Conservation (phyloP, 208 protist species). For the Trichomonas tenax region DNA sequence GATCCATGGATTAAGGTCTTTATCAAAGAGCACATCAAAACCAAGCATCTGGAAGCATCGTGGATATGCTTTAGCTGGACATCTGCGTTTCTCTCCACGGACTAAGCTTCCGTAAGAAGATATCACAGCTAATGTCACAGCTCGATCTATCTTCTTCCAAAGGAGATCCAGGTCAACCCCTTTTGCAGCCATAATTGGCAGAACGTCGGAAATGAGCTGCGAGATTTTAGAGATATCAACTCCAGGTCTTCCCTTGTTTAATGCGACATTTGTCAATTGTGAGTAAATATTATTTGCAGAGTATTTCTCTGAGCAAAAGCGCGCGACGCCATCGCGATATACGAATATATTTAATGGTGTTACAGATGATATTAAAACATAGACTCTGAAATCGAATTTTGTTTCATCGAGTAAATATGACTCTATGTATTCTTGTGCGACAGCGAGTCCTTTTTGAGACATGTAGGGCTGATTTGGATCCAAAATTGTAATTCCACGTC, state of each 20-base stretch:
- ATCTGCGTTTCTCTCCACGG: neutral
- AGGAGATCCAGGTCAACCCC: neutral
- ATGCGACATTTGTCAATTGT: neutral
- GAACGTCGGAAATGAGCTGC: neutral
- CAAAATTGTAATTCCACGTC: neutral
- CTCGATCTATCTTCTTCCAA: neutral
- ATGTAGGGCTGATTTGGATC: neutral
- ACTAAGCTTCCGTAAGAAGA: neutral
- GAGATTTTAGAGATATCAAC: neutral
- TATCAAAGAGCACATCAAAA: constrained; percentile 78
- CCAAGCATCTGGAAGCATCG: constrained; percentile 79
- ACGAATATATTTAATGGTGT: neutral
- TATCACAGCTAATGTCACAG: neutral
- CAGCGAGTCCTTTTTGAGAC: neutral
- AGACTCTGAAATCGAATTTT: constrained; percentile 1
- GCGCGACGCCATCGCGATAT: neutral
- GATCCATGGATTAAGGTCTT: constrained; percentile 69
- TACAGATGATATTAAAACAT: neutral
- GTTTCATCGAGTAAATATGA: neutral
- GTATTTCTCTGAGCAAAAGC: neutral
- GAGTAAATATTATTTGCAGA: neutral
- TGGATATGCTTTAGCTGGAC: neutral
- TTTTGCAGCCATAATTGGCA: neutral
- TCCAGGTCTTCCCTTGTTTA: neutral
- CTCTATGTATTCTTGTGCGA: constrained; percentile 4